These are phyloP conservation scores for Benincasa hispida DNA, from an alignment of 306 rosid species.

Conservation along the genomic window DNA sequence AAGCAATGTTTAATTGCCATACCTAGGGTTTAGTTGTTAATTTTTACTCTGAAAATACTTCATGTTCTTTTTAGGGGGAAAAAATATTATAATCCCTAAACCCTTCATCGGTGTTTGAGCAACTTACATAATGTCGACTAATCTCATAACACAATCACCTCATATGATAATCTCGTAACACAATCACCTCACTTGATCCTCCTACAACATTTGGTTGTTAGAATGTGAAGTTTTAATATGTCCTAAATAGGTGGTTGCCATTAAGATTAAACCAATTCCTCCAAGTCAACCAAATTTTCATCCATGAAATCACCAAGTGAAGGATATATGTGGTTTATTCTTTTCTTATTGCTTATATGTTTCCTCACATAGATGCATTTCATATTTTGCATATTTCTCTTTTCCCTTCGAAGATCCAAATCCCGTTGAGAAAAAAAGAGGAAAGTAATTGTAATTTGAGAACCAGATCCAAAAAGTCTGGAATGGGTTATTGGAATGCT, in stretches of 20 bases:
- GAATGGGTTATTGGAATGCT: background rate
- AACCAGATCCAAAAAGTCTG: background rate
- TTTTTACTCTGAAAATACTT: background rate
- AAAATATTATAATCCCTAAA: too few species aligned
- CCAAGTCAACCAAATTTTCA: background rate
- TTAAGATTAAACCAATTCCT: background rate
- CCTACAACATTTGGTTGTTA: background rate
- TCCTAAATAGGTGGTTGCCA: background rate
- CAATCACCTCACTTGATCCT: too few species aligned
- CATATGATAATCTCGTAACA: background rate
- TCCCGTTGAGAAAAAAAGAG: background rate
- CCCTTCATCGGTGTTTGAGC: background rate
- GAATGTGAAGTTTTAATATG: background rate
- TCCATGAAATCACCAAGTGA: background rate
- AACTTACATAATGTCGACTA: background rate
- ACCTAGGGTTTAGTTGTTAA: background rate
- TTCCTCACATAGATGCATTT: background rate
- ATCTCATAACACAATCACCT: background rate
- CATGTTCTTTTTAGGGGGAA: too few species aligned
- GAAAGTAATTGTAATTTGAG: background rate
- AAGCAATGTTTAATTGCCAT: background rate
- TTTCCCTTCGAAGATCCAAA: background rate
- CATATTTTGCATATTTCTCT: background rate
- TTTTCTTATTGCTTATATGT: background rate
- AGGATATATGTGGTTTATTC: background rate